Evolutionary conservation across 805 yeast species (phyloP).

Genomic region (Ogataea pini): DNA sequence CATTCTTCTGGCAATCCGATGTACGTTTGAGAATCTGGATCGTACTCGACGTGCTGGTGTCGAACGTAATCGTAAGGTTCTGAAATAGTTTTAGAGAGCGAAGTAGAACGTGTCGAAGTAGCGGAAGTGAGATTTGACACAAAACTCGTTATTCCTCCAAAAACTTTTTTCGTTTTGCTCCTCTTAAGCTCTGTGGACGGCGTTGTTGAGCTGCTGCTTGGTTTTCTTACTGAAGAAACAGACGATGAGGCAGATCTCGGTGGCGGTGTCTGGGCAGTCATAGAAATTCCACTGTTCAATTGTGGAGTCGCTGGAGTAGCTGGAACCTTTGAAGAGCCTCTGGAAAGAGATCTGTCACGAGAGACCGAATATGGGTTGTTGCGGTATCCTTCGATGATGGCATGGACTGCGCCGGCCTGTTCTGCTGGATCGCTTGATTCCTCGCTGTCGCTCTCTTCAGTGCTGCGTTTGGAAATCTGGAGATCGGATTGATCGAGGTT

Average conservation of each 20-base stretch:
- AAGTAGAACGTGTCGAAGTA: constrained; percentile 13
- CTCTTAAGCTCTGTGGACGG: constrained; percentile 25
- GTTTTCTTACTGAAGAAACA: constrained; percentile 17
- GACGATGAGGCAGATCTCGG: constrained; percentile 15
- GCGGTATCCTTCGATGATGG: constrained; percentile 11
- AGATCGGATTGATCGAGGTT: not conserved
- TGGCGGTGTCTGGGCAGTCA: not conserved
- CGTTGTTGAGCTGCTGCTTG: constrained; percentile 16
- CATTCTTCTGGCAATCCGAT: constrained; percentile 93
- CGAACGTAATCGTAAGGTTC: constrained; percentile 90
- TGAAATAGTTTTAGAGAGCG: constrained; percentile 58
- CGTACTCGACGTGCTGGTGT: constrained; percentile 91
- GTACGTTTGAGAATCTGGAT: constrained; percentile 78
- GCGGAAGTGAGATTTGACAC: constrained; percentile 25
- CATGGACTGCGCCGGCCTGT: constrained; percentile 4
- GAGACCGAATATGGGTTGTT: too few relatives aligned
- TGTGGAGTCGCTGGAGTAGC: not conserved
- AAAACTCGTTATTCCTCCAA: constrained; percentile 57
- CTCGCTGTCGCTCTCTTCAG: not conserved
- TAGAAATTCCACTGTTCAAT: not conserved
- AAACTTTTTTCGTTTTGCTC: constrained; percentile 52
- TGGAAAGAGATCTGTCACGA: too few relatives aligned
- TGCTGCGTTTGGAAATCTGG: constrained; percentile 3
- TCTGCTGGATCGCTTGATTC: not conserved
- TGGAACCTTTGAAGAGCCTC: too few relatives aligned